A percentile compares a stretch with the other conserved stretches of the same genome.
These are phyloP conservation scores for Secale cereale DNA, from an alignment of 176 grass and related monocot genomes.

Conservation along the genomic window DNA sequence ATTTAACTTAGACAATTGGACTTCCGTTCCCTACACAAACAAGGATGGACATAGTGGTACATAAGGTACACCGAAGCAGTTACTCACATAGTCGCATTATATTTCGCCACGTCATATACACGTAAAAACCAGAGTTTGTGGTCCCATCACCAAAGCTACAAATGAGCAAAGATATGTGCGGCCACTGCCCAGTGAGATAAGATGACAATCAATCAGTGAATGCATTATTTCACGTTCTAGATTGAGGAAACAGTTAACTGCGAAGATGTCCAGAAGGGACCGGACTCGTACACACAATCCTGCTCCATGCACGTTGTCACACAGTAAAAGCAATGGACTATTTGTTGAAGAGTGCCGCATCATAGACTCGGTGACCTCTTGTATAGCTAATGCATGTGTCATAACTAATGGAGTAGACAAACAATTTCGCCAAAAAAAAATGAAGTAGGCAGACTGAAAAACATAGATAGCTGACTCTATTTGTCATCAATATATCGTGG, in stretches of 20 bases:
- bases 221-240: not conserved
- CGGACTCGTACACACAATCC: conserved; percentile 17
- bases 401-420: not conserved
- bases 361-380: not conserved
- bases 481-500: too few relatives aligned
- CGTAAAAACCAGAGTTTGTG: not conserved
- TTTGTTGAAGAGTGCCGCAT: not conserved
- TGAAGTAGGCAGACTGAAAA: not conserved
- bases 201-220: not conserved
- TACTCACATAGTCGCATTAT: not conserved
- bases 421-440: not conserved
- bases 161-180: not conserved
- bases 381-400: not conserved
- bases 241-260: conserved; percentile 5
- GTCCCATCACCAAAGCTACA: not conserved
- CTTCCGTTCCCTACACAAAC: not conserved
- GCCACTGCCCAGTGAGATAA: conserved; percentile 4
- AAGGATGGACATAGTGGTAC: not conserved
- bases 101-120: not conserved
- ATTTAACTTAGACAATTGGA: not conserved
- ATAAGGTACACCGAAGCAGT: not conserved
- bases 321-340: conserved; percentile 6
- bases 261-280: not conserved
- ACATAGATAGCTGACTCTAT: not conserved
- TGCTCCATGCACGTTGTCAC: conserved; percentile 27